phyloP scores from a whole-genome alignment of 495 filamentous ascomycete genomes.

The Penicillium herquei region DNA sequence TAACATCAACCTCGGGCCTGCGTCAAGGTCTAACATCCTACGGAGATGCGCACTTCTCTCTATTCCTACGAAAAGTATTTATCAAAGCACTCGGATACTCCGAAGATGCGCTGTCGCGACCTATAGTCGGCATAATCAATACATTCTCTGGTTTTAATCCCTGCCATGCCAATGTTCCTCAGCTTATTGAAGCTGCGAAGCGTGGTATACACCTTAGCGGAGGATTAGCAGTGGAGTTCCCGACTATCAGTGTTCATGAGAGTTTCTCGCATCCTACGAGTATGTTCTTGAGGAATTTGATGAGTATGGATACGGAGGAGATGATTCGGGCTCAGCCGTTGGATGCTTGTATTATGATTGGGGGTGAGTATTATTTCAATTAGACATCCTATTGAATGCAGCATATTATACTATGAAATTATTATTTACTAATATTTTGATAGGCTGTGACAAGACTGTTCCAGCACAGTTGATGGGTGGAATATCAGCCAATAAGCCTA shows the following conservation, averaged over 20 bases:
- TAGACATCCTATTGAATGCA: not conserved
- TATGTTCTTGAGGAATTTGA: slow-evolving; percentile 67
- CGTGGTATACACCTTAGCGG: slow-evolving; percentile 61
- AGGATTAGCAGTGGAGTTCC: slow-evolving; percentile 63
- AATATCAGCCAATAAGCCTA: slow-evolving; percentile 67
- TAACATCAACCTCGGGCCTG: slow-evolving; percentile 50
- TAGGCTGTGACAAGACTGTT: slow-evolving; percentile 66
- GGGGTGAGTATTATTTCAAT: slow-evolving; percentile 40
- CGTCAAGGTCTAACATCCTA: slow-evolving; percentile 63
- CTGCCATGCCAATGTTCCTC: slow-evolving; percentile 65
- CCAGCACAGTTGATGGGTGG: slow-evolving; percentile 69
- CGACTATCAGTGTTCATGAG: slow-evolving; percentile 65
- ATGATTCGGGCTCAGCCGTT: slow-evolving; percentile 66
- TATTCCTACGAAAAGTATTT: slow-evolving; percentile 68
- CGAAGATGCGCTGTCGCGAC: slow-evolving; percentile 62
- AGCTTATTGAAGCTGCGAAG: slow-evolving; percentile 64
- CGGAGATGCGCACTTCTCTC: slow-evolving; percentile 66
- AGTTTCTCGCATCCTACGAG: slow-evolving; percentile 62
- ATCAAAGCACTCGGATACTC: slow-evolving; percentile 69
- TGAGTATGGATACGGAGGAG: slow-evolving; percentile 74
- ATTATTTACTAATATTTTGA: too few species aligned
- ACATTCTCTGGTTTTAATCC: slow-evolving; percentile 67
- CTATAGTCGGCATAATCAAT: slow-evolving; percentile 66
- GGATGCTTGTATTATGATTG: slow-evolving; percentile 63
- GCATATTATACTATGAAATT: too few species aligned